Evolutionary conservation across 306 rosid species (phyloP).

Genomic region (Vachellia pachyceras): DNA sequence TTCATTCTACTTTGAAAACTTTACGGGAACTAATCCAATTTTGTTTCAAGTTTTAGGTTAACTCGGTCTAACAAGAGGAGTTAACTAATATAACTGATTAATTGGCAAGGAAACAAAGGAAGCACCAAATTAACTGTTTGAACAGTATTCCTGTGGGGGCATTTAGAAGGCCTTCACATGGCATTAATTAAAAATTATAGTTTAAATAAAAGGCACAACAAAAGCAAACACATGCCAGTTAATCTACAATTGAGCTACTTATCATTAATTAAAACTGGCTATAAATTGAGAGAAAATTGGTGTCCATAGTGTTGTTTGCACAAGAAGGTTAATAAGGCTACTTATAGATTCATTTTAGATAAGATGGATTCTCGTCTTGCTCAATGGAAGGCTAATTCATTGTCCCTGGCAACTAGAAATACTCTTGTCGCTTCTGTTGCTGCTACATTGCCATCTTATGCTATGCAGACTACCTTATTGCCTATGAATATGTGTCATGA

Average conservation of each 20-base stretch:
- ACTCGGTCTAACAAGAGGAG: neutral
- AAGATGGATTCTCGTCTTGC: no score
- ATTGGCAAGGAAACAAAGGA: neutral
- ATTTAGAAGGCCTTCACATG: neutral
- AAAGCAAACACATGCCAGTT: slow-evolving; percentile 18
- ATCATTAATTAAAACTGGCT: slow-evolving; percentile 22
- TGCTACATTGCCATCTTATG: no score
- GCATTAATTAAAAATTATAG: slow-evolving; percentile 13
- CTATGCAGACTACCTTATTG: no score
- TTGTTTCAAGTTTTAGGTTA: neutral
- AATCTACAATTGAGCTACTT: neutral
- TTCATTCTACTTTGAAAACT: neutral
- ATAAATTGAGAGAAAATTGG: slow-evolving; percentile 17
- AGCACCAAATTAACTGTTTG: slow-evolving; percentile 42
- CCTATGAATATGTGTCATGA: no score
- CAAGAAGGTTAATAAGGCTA: no score
- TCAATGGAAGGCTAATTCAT: no score
- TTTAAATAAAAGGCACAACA: neutral
- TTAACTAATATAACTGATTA: neutral
- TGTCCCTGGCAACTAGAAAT: no score
- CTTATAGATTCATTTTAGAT: no score
- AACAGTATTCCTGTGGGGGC: neutral
- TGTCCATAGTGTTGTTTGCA: no score
- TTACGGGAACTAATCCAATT: neutral
- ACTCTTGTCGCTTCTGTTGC: no score